phyloP scores from a whole-genome alignment of 495 filamentous ascomycete genomes.

The Peziza echinospora region DNA sequence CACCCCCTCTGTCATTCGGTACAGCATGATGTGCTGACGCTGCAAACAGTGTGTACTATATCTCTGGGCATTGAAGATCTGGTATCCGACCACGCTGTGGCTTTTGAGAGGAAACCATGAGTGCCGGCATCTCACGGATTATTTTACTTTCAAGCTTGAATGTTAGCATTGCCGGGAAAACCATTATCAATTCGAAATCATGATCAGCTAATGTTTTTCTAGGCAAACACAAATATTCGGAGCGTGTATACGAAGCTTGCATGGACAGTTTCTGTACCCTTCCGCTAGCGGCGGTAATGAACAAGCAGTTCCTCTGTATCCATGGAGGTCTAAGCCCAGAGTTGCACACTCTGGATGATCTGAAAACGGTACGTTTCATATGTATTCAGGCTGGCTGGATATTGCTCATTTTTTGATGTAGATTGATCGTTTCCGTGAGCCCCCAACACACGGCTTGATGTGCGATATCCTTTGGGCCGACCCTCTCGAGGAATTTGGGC shows the following conservation, averaged over 20 bases:
- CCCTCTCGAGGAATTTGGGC: slow-evolving; percentile 95
- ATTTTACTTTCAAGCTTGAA: slow-evolving; percentile 98
- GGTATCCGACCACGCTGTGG: slow-evolving; percentile 96
- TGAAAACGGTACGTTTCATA: neutral
- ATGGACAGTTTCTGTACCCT: slow-evolving; percentile 93
- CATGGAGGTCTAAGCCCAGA: slow-evolving; percentile 92
- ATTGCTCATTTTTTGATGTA: slow-evolving; percentile 19
- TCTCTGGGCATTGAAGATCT: slow-evolving; percentile 95
- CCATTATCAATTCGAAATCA: neutral
- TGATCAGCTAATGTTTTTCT: slow-evolving; percentile 1
- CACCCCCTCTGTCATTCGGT: too few relatives aligned
- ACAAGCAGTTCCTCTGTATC: slow-evolving; percentile 98
- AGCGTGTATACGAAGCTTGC: slow-evolving; percentile 88
- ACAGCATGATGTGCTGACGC: slow-evolving; percentile 1
- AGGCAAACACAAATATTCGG: slow-evolving; percentile 67
- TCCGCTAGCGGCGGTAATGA: slow-evolving; percentile 93
- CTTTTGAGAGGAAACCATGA: slow-evolving; percentile 93
- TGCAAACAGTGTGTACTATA: slow-evolving; percentile 86
- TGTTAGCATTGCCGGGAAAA: slow-evolving; percentile 25
- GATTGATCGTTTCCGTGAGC: slow-evolving; percentile 96
- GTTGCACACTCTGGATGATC: slow-evolving; percentile 79
- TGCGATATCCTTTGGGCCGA: slow-evolving; percentile 98
- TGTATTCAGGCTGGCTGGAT: neutral
- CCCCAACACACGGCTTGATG: slow-evolving; percentile 93
- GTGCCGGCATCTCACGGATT: slow-evolving; percentile 94